Evolutionary conservation across 2,329 filamentous ascomycete genomes (phyloP), one percentile per base, ranked within the genome.

Genomic region (Stylonectria norvegica): DNA sequence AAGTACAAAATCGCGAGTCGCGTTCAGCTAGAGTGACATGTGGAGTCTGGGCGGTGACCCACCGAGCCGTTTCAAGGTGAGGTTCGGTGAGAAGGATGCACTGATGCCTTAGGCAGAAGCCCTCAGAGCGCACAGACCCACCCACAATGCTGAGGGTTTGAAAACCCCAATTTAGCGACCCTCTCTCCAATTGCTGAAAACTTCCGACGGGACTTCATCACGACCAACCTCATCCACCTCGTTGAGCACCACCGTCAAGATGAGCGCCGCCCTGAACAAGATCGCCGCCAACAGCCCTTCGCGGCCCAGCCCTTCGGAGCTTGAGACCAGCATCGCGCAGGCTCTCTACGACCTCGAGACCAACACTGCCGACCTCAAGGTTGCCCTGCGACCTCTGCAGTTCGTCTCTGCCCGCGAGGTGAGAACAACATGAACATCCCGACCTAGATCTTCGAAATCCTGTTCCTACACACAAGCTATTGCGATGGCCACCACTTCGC

Each of bases 371-470:
- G 93, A 98, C 76, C 87, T 98, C 76, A 95, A 91, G 86, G 82
- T 81, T 67, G 86, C 89, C 62, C 86, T 98, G 69, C 86, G 93
- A 69, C 93, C 93, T 73, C 85, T 98, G 75, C 93, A 98, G 83
- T 90, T 98, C 75, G 88, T 94, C 72, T 95, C 88, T 76, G 93
- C 93, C 71, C 89, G 90, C 75, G 93, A 98, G 91, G 93, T 98
- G 86, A 89, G 89, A 83, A 70, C 41, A 53, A 56, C 64, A 23
- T 52, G 58, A 62, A 54, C 40, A 48, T 40, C 38, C 42, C 46
- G 40, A 47, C 45, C 39, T 43, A 50, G 44, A 40, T 46, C 43
- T 57, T 61, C 63, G 59, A 63, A 40, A 60, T 70, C 68, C 69
- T 72, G 67, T 72, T 73, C 65, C 69, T 57, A 55, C 52, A 59